These are phyloP conservation scores for Wilcoxina mikolae DNA, from an alignment of 495 filamentous ascomycete species.

Conservation along the genomic window DNA sequence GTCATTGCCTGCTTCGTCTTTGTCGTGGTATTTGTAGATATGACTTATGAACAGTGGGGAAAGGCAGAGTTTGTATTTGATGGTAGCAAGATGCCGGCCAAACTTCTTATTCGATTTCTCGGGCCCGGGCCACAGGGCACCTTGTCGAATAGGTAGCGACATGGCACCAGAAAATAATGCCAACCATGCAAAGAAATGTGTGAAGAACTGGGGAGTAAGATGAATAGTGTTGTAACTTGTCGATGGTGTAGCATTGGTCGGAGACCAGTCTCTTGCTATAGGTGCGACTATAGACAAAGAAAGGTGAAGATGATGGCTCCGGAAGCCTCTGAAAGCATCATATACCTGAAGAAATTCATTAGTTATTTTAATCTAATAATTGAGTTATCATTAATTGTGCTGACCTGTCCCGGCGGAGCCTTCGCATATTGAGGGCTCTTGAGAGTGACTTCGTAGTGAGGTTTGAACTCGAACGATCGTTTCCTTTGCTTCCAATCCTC, in stretches of 20 bases:
- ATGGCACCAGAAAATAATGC: conserved; percentile 86
- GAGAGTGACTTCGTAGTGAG: conserved; percentile 81
- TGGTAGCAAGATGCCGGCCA: conserved; percentile 84
- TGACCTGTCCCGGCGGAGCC: conserved; percentile 35
- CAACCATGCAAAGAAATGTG: conserved; percentile 98
- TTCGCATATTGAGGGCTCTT: conserved; percentile 63
- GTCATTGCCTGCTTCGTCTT: conserved; percentile 66
- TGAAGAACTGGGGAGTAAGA: conserved; percentile 86
- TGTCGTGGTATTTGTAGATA: conserved; percentile 96
- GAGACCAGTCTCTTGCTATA: conserved; percentile 61
- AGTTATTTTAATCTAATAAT: conserved; percentile 21
- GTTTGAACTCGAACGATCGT: conserved; percentile 73
- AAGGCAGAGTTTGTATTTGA: conserved; percentile 89
- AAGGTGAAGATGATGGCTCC: conserved; percentile 89
- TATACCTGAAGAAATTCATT: conserved; percentile 39
- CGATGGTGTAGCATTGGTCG: conserved; percentile 54
- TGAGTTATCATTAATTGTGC: conserved; percentile 1
- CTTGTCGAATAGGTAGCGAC: conserved; percentile 88
- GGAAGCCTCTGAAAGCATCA: conserved; percentile 84
- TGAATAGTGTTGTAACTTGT: conserved; percentile 91
- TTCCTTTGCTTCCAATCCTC: conserved; percentile 29
- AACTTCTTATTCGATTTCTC: conserved; percentile 98
- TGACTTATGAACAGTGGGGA: conserved; percentile 90
- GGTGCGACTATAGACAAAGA: conserved; percentile 81
- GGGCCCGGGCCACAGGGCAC: conserved; percentile 70